Conservation (phyloP, 352 stramenopile genomes). For the Phytophthora fragariae region DNA sequence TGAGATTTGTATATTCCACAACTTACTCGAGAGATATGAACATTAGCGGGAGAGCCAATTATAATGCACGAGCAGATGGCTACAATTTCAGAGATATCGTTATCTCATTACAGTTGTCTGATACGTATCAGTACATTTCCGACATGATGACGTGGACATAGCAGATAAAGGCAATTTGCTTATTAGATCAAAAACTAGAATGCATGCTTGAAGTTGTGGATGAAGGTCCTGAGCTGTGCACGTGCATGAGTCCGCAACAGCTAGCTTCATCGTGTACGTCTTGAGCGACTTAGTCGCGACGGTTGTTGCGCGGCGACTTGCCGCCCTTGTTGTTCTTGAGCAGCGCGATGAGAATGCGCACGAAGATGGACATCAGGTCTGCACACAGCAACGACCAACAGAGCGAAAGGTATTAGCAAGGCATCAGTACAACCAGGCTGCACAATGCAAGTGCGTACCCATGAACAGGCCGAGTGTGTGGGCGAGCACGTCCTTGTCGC, state of each 20-base stretch:
- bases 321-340: constrained; percentile 67
- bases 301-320: constrained; percentile 49
- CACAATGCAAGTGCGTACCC: constrained; percentile 40
- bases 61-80: too few species aligned
- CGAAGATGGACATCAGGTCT: constrained; percentile 91
- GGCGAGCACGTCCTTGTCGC: constrained; percentile 85
- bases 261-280: background rate
- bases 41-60: background rate
- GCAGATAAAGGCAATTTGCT: background rate
- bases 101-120: too few species aligned
- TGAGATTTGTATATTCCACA: background rate
- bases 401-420: constrained; percentile 7
- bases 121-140: constrained; percentile 9
- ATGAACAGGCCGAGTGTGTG: constrained; percentile 90
- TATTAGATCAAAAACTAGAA: constrained; percentile 20
- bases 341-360: constrained; percentile 87
- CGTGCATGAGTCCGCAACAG: background rate
- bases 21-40: background rate
- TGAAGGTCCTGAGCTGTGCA: constrained; percentile 9
- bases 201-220: constrained; percentile 27
- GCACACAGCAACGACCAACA: constrained; percentile 5
- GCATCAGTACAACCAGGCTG: constrained; percentile 2
- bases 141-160: constrained; percentile 29
- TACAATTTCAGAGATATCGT: too few species aligned
- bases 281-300: constrained; percentile 35